Percentiles rank a stretch among this genome's conserved stretches.
phyloP scores from a whole-genome alignment of 495 filamentous ascomycete genomes.

The Penicillium lividum region DNA sequence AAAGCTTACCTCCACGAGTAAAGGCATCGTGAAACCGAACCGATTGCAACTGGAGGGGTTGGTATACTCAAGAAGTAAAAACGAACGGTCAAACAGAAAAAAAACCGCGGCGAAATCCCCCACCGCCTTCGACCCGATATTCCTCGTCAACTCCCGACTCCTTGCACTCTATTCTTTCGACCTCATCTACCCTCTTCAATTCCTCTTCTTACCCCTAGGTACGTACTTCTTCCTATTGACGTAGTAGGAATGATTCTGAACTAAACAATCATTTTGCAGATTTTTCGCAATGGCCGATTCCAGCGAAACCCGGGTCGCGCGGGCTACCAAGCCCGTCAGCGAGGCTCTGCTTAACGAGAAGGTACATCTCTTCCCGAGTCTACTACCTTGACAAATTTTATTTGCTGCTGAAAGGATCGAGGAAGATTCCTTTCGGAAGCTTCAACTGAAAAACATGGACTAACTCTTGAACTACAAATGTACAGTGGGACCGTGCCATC shows the following conservation, averaged over 20 bases:
- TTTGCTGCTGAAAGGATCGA: not conserved
- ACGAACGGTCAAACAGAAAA: slow-evolving; percentile 27
- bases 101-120: slow-evolving; percentile 39
- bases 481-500: slow-evolving; percentile 95
- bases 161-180: slow-evolving; percentile 29
- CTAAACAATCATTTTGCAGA: slow-evolving; percentile 21
- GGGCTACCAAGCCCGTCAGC: slow-evolving; percentile 76
- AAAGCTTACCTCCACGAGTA: slow-evolving; percentile 41
- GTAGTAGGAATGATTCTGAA: not conserved
- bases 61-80: slow-evolving; percentile 24
- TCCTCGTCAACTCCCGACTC: slow-evolving; percentile 37
- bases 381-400: not conserved
- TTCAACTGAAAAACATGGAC: slow-evolving; percentile 18
- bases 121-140: slow-evolving; percentile 45
- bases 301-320: slow-evolving; percentile 49
- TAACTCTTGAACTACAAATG: slow-evolving; percentile 18
- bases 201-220: slow-evolving; percentile 21
- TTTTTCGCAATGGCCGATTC: slow-evolving; percentile 57
- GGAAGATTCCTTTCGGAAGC: not conserved
- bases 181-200: slow-evolving; percentile 24
- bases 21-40: slow-evolving; percentile 41
- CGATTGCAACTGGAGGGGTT: slow-evolving; percentile 12
- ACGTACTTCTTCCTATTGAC: not conserved
- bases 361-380: slow-evolving; percentile 50
- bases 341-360: slow-evolving; percentile 95